These are phyloP conservation scores for Nemania sp. DNA, from an alignment of 2,329 filamentous ascomycete genomes.

Conservation along the genomic window DNA sequence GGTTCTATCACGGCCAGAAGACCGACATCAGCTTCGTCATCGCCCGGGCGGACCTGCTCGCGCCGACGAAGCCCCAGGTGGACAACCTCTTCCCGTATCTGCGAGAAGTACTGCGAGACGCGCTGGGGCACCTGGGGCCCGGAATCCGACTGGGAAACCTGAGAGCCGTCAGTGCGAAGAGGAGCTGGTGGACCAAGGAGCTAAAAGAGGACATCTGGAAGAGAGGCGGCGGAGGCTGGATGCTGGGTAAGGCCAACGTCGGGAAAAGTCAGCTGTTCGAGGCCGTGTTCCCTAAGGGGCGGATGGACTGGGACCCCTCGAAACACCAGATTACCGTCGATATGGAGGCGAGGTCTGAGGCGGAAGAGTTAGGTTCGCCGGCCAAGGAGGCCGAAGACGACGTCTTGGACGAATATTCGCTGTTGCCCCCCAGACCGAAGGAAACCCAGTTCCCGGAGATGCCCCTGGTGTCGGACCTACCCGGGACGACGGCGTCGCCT, in stretches of 20 bases:
- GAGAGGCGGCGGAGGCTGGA: slow-evolving; percentile 86
- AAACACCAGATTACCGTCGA: slow-evolving; percentile 45
- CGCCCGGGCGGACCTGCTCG: slow-evolving; percentile 84
- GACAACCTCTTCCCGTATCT: slow-evolving; percentile 87
- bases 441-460: slow-evolving; percentile 80
- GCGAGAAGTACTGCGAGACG: slow-evolving; percentile 73
- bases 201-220: slow-evolving; percentile 86
- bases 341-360: slow-evolving; percentile 34
- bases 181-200: slow-evolving; percentile 87
- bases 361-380: neutral
- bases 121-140: slow-evolving; percentile 68
- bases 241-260: slow-evolving; percentile 98
- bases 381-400: slow-evolving; percentile 25
- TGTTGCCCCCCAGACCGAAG: slow-evolving; percentile 76
- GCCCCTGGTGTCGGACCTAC: slow-evolving; percentile 82
- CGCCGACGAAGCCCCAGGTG: slow-evolving; percentile 80
- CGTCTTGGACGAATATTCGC: slow-evolving; percentile 49
- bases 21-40: slow-evolving; percentile 89
- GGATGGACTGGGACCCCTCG: slow-evolving; percentile 49
- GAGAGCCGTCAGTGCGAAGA: slow-evolving; percentile 80
- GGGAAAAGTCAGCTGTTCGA: slow-evolving; percentile 94
- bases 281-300: slow-evolving; percentile 80
- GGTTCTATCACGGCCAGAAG: slow-evolving; percentile 68
- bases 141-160: slow-evolving; percentile 87
- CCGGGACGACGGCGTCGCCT: slow-evolving; percentile 92